phyloP scores from a whole-genome alignment of 768 basidiomycete species.

The Tubosaeta sp. region DNA sequence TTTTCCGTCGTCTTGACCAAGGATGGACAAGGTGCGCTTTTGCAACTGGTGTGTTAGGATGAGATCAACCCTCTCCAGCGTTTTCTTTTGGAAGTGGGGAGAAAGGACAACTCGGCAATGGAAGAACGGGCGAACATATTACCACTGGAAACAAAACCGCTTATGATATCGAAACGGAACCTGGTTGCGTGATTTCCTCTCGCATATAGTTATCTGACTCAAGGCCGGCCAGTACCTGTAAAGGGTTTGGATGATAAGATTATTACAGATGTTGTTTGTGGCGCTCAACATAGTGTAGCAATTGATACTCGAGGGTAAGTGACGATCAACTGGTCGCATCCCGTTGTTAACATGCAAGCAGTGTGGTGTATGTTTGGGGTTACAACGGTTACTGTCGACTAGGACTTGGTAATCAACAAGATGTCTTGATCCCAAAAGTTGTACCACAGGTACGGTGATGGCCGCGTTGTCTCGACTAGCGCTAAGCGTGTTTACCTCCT shows the following conservation, averaged over 20 bases:
- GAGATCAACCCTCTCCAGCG: conserved; percentile 41
- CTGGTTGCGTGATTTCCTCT: conserved; percentile 43
- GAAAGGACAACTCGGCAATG: conserved; percentile 91
- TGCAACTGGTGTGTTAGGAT: background rate
- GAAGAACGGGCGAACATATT: conserved; percentile 89
- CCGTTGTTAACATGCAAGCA: conserved; percentile 26
- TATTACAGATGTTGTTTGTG: conserved; percentile 79
- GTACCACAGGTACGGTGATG: conserved; percentile 64
- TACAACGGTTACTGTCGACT: conserved; percentile 90
- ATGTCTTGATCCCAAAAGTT: conserved; percentile 71
- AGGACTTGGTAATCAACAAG: conserved; percentile 83
- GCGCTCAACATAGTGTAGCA: conserved; percentile 83
- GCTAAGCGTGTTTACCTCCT: background rate
- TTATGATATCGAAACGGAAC: conserved; percentile 72
- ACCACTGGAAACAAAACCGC: conserved; percentile 79
- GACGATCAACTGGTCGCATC: background rate
- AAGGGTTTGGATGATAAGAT: conserved; percentile 73
- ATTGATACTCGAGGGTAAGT: conserved; percentile 71
- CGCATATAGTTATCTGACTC: background rate
- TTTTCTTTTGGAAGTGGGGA: conserved; percentile 90
- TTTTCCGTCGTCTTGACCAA: conserved; percentile 84
- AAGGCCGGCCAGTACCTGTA: conserved; percentile 53
- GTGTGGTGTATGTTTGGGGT: conserved; percentile 81
- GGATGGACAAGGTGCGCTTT: conserved; percentile 64
- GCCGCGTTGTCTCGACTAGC: background rate